Evolutionary conservation across 495 filamentous ascomycete genomes (phyloP).

Genomic region (Rusavskia elegans): DNA sequence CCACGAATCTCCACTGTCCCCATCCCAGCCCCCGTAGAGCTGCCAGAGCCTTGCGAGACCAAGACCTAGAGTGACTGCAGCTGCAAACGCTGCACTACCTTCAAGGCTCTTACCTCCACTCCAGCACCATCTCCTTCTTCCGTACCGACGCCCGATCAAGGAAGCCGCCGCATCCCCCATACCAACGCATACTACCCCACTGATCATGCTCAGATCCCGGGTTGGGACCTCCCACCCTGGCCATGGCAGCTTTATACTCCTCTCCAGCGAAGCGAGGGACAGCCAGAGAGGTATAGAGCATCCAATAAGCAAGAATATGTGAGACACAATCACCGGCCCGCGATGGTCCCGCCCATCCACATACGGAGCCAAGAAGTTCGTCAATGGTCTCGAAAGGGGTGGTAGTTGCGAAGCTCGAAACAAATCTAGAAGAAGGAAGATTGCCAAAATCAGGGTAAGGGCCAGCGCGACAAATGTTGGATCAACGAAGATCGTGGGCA

Average conservation of each 20-base stretch:
- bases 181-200: conserved; percentile 84
- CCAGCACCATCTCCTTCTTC: conserved; percentile 87
- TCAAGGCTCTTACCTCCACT: conserved; percentile 90
- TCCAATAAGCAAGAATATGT: conserved; percentile 93
- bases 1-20: conserved; percentile 22
- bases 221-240: conserved; percentile 53
- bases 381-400: conserved; percentile 67
- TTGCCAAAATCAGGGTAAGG: conserved; percentile 51
- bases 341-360: conserved; percentile 87
- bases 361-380: conserved; percentile 76
- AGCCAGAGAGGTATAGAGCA: conserved; percentile 93
- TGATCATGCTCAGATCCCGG: conserved; percentile 72
- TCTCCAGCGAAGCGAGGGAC: conserved; percentile 49
- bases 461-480: conserved; percentile 69
- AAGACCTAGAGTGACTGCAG: conserved; percentile 62
- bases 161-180: conserved; percentile 94
- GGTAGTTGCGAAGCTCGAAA: conserved; percentile 83
- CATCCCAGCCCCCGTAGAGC: conserved; percentile 50
- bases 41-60: conserved; percentile 62
- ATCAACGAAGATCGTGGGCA: conserved; percentile 73
- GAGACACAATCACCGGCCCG: conserved; percentile 84
- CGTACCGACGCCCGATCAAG: conserved; percentile 75
- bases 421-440: conserved; percentile 79
- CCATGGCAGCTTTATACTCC: conserved; percentile 36
- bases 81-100: conserved; percentile 72